These are phyloP conservation scores for Hirschioporus abietinus DNA, from an alignment of 768 basidiomycete genomes.

Conservation along the genomic window DNA sequence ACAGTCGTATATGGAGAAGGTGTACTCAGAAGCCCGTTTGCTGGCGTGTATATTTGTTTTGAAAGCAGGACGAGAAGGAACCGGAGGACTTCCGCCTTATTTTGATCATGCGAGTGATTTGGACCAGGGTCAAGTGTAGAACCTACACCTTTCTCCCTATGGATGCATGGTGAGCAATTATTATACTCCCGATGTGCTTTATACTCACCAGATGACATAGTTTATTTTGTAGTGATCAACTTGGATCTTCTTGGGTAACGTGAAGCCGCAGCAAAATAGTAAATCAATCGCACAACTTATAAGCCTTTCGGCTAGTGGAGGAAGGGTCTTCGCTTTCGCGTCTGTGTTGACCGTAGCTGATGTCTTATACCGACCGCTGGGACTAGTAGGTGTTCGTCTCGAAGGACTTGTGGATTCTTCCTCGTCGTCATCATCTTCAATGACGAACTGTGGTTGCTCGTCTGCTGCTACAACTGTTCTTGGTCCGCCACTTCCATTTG, in stretches of 20 bases:
- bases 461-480: conserved; percentile 18
- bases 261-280: conserved; percentile 92
- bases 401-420: conserved; percentile 21
- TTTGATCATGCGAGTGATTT: conserved; percentile 59
- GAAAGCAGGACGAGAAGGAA: conserved; percentile 86
- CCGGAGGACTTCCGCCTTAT: conserved; percentile 86
- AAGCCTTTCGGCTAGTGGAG: conserved; percentile 77
- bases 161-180: conserved; percentile 6
- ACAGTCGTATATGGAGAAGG: conserved; percentile 76
- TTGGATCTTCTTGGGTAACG: conserved; percentile 72
- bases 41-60: conserved; percentile 80
- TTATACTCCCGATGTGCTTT: background rate
- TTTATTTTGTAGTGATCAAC: conserved; percentile 79
- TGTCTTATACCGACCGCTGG: conserved; percentile 9
- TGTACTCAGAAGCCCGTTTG: conserved; percentile 60
- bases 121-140: conserved; percentile 72
- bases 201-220: conserved; percentile 81
- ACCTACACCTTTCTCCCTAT: conserved; percentile 93
- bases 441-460: conserved; percentile 67
- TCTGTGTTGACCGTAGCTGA: conserved; percentile 30
- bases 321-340: conserved; percentile 33
- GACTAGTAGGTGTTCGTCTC: conserved; percentile 12
- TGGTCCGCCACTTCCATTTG: conserved; percentile 20
- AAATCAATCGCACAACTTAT: conserved; percentile 80
- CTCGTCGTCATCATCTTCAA: conserved; percentile 76